Base-by-base conservation (phyloP, 352 stramenopile species). In the Plasmopara viticola region DNA sequence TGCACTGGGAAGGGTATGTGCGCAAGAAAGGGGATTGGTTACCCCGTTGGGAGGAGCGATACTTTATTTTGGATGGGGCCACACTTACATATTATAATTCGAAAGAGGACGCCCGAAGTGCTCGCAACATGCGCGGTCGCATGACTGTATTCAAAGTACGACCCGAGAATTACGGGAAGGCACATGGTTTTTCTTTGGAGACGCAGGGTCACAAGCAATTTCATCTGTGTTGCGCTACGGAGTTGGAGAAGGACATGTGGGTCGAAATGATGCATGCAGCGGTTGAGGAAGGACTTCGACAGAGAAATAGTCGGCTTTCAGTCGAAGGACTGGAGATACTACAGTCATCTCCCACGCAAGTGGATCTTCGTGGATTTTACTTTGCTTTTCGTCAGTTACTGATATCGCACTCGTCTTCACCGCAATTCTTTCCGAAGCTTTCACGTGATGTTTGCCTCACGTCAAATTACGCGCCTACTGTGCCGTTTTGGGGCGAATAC, bases 201-300 rank as follows among this genome's bases (percentile, higher is more conserved):
- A 94, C 82, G n/a, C 76, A 84, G 50, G 78, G 82, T 17, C 84
- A 94, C 70, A 94, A 94, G 56, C 75, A 86, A 48, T 94, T 94
- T 57, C 84, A 94, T 49, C 50, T 94, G 33, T 94, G 84, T 62
- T 94, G 84, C 59, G 59, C 82, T 6, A 92, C 82, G 7, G 84
- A 93, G 54, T 60, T 94, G 25, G 84, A 94, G 60, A 94, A 94
- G 49, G 84, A 94, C 48, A 94, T 93, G 84, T 94, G 84, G 84
- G 74, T 94, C 46, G 84, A 94, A 60, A 94, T 94, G 84, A 94
- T 94, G 84, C 80, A 91, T 53, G 82, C 84, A 8, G 84, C 84
- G 9, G 89, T 94, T 58, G 84, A 93, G 41, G 82, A 92, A 18
- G 61, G 65, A 7, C 44, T 64, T 17, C 46, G 51, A 30, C 56